Percentiles rank a stretch among this genome's conserved stretches.
phyloP scores from a whole-genome alignment of 768 basidiomycete species.

The Tricholoma matsutake region DNA sequence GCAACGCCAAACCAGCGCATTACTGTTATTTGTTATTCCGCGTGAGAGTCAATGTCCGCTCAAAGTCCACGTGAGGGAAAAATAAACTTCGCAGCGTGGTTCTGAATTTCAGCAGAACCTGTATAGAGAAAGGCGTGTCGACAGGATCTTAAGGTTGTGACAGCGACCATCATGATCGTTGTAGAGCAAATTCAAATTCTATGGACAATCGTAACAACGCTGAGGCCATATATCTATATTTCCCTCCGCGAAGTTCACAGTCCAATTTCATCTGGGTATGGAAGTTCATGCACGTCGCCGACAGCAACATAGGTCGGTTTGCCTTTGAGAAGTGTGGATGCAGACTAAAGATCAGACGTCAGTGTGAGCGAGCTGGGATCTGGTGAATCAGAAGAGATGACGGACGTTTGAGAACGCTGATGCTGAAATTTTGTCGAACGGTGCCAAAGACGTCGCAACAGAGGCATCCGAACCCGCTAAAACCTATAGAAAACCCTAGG shows the following conservation, averaged over 20 bases:
- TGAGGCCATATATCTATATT: not conserved
- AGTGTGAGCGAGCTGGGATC: not conserved
- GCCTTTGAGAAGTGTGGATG: conserved; percentile 59
- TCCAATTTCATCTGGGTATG: conserved; percentile 82
- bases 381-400: not conserved
- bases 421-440: conserved; percentile 68
- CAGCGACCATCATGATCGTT: not conserved
- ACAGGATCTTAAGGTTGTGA: not conserved
- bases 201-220: conserved; percentile 1
- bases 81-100: too few species aligned
- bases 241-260: conserved; percentile 42
- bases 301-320: conserved; percentile 89
- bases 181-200: not conserved
- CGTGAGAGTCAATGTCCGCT: too few species aligned
- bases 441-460: conserved; percentile 58
- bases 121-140: not conserved
- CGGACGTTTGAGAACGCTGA: conserved; percentile 70
- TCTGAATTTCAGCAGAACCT: too few species aligned
- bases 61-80: too few species aligned
- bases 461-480: conserved; percentile 53
- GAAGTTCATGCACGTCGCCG: conserved; percentile 73
- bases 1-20: too few species aligned
- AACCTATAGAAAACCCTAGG: conserved; percentile 40
- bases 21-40: too few species aligned
- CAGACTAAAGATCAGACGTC: conserved; percentile 41